phyloP scores from a whole-genome alignment of 352 stramenopile genomes.

The Phytophthora rubi region DNA sequence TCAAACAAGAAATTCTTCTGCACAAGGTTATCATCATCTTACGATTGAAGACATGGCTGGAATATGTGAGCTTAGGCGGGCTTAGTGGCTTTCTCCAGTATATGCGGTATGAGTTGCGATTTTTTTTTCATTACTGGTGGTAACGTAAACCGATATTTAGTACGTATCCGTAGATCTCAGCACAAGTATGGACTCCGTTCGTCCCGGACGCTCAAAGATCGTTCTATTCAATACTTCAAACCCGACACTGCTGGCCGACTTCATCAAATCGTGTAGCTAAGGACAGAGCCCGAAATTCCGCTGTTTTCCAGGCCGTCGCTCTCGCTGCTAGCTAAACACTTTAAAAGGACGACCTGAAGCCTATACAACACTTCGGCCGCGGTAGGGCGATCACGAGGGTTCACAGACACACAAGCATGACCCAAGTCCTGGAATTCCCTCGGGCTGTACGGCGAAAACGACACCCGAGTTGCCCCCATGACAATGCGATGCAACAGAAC shows the following conservation, averaged over 20 bases:
- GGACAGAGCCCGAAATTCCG: too few species aligned
- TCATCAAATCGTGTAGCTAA: neutral
- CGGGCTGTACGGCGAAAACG: conserved; percentile 17
- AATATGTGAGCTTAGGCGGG: neutral
- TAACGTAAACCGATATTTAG: too few species aligned
- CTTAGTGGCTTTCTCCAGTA: too few species aligned
- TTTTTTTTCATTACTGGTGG: too few species aligned
- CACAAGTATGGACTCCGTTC: too few species aligned
- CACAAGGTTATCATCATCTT: neutral
- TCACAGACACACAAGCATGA: conserved; percentile 7
- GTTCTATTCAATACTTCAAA: neutral
- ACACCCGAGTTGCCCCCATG: neutral
- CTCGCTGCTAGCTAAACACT: neutral
- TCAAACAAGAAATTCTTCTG: neutral
- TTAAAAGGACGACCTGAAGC: conserved; percentile 9
- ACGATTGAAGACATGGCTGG: neutral
- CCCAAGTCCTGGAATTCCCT: conserved; percentile 9
- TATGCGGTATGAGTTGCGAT: too few species aligned
- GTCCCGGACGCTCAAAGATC: too few species aligned
- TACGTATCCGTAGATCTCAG: too few species aligned
- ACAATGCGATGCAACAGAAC: conserved; percentile 16
- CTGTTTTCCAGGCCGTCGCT: too few species aligned
- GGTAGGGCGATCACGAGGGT: conserved; percentile 12
- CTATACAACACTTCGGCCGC: conserved; percentile 21
- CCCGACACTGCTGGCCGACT: neutral